Conservation (phyloP, 1,284 basidiomycete genomes). For the Pyrrhoderma lamaoense region DNA sequence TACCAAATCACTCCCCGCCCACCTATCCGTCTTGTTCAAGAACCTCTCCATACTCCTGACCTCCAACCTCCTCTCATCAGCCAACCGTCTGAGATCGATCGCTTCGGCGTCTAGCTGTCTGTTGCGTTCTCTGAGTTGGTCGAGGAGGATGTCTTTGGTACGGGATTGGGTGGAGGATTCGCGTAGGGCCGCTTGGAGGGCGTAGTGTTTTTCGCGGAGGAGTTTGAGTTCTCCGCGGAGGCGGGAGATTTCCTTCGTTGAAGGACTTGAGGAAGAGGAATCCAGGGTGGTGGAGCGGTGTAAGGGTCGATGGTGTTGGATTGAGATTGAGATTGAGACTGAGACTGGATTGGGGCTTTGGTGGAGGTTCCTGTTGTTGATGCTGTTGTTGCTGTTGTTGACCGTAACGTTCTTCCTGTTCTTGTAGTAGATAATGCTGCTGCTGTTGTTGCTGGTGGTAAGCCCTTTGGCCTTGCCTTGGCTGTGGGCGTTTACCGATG, state of each 20-base stretch:
- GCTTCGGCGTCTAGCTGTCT: constrained; percentile 10
- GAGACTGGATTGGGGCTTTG: not conserved
- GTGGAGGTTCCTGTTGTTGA: not conserved
- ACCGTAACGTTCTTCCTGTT: no score
- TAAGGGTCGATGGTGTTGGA: constrained; percentile 3
- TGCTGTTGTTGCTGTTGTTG: constrained; percentile 1
- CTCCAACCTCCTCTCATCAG: constrained; percentile 36
- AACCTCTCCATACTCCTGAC: constrained; percentile 52
- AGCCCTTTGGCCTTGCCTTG: no score
- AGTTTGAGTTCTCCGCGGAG: constrained; percentile 15
- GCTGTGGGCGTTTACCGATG: no score
- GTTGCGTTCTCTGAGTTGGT: constrained; percentile 11
- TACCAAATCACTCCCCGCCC: constrained; percentile 69
- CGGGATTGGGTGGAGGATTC: constrained; percentile 9
- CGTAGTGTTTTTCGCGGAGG: constrained; percentile 16
- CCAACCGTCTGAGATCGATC: constrained; percentile 14
- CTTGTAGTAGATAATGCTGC: no score
- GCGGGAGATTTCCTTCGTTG: constrained; percentile 15
- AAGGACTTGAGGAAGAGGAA: constrained; percentile 7
- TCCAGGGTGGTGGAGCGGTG: constrained; percentile 10
- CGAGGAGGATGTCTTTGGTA: constrained; percentile 12
- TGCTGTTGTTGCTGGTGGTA: not conserved
- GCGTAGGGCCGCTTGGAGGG: constrained; percentile 12
- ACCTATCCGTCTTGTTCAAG: constrained; percentile 63
- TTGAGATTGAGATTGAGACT: no score